Evolutionary conservation across 805 yeast genomes (phyloP).

Genomic region (Metschnikowia kofuensis): DNA sequence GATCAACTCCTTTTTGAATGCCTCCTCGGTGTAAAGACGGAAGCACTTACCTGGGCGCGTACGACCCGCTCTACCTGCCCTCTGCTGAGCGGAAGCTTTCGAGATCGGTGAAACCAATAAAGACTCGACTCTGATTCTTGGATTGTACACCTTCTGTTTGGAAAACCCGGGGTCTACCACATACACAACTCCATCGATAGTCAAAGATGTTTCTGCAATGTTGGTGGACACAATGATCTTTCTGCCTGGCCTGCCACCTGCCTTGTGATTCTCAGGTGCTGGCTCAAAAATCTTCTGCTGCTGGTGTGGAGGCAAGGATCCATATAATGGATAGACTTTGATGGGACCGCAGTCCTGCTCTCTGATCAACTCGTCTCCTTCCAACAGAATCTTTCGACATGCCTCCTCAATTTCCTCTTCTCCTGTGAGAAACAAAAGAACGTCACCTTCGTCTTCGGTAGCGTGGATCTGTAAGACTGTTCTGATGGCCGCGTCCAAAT

Average conservation of each 20-base stretch:
- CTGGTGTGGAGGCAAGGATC: conserved; percentile 93
- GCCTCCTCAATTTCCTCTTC: conserved; percentile 99
- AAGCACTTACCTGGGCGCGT: conserved; percentile 98
- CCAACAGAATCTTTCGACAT: conserved; percentile 80
- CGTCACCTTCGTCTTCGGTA: conserved; percentile 91
- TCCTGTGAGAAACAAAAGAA: conserved; percentile 84
- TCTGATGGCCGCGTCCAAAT: conserved; percentile 89
- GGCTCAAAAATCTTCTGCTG: conserved; percentile 92
- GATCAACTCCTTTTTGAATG: conserved; percentile 87
- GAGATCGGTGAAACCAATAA: conserved; percentile 93
- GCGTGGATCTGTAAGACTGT: conserved; percentile 97
- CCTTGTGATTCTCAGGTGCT: conserved; percentile 72
- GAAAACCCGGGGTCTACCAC: conserved; percentile 98
- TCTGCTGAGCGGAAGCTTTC: conserved; percentile 95
- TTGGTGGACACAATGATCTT: conserved; percentile 90
- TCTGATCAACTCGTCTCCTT: conserved; percentile 82
- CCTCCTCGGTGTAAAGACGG: conserved; percentile 94
- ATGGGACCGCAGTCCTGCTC: conserved; percentile 91
- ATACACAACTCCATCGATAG: conserved; percentile 95
- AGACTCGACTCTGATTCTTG: conserved; percentile 93
- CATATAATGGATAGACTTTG: conserved; percentile 88
- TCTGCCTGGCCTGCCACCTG: conserved; percentile 89
- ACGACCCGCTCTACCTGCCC: conserved; percentile 99
- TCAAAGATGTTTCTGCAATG: conserved; percentile 96
- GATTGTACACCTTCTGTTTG: conserved; percentile 94